Conservation (phyloP, 345 rosid species). For the Lepidium africanum region DNA sequence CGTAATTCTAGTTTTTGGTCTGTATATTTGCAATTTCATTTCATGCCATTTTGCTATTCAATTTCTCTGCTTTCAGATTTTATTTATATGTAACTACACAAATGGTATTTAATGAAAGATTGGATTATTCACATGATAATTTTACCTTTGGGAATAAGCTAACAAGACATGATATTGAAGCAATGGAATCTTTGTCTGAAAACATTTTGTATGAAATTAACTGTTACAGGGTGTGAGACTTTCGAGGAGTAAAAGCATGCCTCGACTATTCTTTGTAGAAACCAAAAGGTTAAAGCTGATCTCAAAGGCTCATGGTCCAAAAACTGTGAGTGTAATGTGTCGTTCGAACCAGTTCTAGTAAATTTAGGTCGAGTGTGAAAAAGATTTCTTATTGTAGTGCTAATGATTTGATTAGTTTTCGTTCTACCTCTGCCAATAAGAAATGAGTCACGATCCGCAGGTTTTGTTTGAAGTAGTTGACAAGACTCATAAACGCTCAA, state of each 20-base stretch:
- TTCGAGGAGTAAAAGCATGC: slow-evolving; percentile 59
- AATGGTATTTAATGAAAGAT: not conserved
- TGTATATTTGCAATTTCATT: not conserved
- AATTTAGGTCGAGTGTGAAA: not conserved
- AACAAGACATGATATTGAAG: no score
- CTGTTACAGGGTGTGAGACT: slow-evolving; percentile 53
- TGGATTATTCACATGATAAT: not conserved
- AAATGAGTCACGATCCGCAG: slow-evolving; percentile 47
- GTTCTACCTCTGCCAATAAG: slow-evolving; percentile 55
- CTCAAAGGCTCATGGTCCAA: slow-evolving; percentile 66
- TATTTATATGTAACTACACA: not conserved
- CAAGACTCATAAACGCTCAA: slow-evolving; percentile 67
- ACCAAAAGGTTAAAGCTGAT: slow-evolving; percentile 62
- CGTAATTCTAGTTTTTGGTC: not conserved
- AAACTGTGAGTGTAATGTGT: slow-evolving; percentile 40
- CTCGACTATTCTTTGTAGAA: slow-evolving; percentile 51
- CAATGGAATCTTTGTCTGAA: not conserved
- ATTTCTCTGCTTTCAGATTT: not conserved
- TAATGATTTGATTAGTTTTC: slow-evolving; percentile 31
- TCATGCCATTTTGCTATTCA: not conserved
- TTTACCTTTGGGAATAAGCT: not conserved
- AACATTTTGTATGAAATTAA: slow-evolving; percentile 1
- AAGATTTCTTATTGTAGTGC: not conserved
- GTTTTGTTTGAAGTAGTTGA: slow-evolving; percentile 57
- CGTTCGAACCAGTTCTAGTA: not conserved